Evolutionary conservation across 2,329 filamentous ascomycete genomes (phyloP).

Genomic region (Metarhizium humberi): DNA sequence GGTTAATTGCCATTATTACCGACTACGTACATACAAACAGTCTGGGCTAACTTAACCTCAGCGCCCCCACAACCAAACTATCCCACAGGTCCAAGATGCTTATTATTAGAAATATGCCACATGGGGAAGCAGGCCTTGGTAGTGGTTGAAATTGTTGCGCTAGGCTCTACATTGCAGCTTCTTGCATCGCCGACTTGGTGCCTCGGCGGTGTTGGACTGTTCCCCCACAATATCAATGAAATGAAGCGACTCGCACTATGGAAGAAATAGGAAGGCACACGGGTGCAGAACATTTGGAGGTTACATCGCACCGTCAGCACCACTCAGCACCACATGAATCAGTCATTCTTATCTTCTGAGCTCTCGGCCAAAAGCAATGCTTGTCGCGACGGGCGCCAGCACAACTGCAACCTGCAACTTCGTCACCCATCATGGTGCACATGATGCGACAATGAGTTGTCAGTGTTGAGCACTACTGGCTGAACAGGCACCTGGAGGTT

Average conservation of each 20-base stretch:
- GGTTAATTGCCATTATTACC: too few relatives aligned
- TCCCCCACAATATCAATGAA: too few relatives aligned
- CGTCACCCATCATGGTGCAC: not conserved
- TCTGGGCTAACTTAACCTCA: not conserved
- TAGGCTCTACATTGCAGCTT: not conserved
- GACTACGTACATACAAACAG: too few relatives aligned
- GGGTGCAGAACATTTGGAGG: not conserved
- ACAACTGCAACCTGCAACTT: not conserved
- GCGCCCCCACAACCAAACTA: not conserved
- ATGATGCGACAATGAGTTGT: not conserved
- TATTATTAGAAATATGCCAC: not conserved
- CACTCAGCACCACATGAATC: not conserved
- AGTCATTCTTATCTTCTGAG: not conserved
- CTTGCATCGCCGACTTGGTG: not conserved
- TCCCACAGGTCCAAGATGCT: too few relatives aligned
- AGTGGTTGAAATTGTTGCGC: not conserved
- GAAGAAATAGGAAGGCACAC: constrained; percentile 2
- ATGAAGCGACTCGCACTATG: not conserved
- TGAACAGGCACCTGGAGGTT: not conserved
- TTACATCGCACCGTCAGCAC: constrained; percentile 1
- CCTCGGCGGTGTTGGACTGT: not conserved
- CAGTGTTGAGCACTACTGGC: not conserved
- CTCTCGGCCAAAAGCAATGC: not conserved
- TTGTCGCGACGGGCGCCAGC: not conserved
- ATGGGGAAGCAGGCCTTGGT: not conserved